Evolutionary conservation across 2,329 filamentous ascomycete species (phyloP).

Genomic region (Aspergillus candidus): DNA sequence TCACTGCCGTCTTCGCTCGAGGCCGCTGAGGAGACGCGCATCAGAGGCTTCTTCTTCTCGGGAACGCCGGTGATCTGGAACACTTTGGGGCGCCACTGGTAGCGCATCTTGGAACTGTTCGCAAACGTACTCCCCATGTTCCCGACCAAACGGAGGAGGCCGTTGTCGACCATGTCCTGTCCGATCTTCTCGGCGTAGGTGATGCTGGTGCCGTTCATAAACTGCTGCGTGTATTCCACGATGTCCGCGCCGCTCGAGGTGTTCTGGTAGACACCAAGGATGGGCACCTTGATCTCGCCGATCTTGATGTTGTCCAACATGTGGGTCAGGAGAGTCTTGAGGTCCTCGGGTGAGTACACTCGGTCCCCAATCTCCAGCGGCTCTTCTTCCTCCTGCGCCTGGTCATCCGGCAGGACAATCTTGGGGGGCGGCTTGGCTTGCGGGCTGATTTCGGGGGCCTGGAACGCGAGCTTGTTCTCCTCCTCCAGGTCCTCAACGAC

Average conservation of each 20-base stretch:
- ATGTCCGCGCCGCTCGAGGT: constrained; percentile 88
- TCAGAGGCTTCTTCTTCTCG: constrained; percentile 72
- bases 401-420: constrained; percentile 76
- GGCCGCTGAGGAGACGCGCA: constrained; percentile 68
- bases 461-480: constrained; percentile 96
- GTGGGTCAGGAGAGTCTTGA: constrained; percentile 83
- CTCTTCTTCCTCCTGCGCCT: constrained; percentile 63
- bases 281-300: constrained; percentile 88
- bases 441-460: constrained; percentile 70
- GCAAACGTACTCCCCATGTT: constrained; percentile 94
- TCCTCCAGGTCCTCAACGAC: constrained; percentile 94
- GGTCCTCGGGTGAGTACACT: constrained; percentile 72
- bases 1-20: constrained; percentile 58
- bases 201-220: constrained; percentile 76
- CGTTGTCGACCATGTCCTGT: constrained; percentile 80
- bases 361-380: constrained; percentile 87
- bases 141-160: constrained; percentile 83
- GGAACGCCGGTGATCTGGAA: constrained; percentile 83
- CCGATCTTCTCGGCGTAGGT: constrained; percentile 92
- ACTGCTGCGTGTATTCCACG: constrained; percentile 86
- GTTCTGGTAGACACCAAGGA: constrained; percentile 90
- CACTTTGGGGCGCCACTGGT: constrained; percentile 91
- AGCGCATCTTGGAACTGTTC: constrained; percentile 95
- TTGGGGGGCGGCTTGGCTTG: constrained; percentile 54
- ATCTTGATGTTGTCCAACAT: constrained; percentile 83